Evolutionary conservation across 495 filamentous ascomycete genomes (phyloP).

Genomic region (Hypoxylon rickii): DNA sequence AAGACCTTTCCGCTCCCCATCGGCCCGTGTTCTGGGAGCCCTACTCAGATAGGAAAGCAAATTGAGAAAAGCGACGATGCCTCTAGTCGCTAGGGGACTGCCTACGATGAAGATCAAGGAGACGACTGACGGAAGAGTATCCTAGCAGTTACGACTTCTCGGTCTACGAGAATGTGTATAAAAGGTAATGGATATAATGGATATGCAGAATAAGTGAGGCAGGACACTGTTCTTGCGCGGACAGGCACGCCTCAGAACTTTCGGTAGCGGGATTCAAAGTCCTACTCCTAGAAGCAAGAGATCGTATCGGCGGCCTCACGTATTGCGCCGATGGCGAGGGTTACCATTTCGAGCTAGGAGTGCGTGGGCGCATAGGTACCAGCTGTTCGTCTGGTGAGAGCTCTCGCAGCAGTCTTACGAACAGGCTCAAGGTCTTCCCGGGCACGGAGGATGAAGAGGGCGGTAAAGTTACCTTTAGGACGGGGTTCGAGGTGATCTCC

Average conservation of each 20-base stretch:
- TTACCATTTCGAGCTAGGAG: constrained; percentile 42
- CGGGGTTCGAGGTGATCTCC: no score
- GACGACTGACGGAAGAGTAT: no score
- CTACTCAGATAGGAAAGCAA: background rate
- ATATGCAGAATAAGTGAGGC: no score
- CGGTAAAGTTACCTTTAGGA: background rate
- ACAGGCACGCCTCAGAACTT: constrained; percentile 35
- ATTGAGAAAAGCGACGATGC: background rate
- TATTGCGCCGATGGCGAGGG: constrained; percentile 32
- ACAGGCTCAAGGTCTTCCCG: constrained; percentile 11
- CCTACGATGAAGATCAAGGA: background rate
- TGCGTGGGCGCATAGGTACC: constrained; percentile 39
- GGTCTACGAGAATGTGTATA: no score
- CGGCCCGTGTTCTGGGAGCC: background rate
- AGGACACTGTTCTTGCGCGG: no score
- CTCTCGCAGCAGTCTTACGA: constrained; percentile 30
- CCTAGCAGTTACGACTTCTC: no score
- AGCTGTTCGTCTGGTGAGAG: constrained; percentile 34
- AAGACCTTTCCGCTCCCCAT: background rate
- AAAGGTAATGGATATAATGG: no score
- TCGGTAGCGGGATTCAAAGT: constrained; percentile 12
- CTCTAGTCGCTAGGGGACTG: background rate
- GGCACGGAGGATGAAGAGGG: constrained; percentile 1
- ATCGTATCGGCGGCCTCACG: constrained; percentile 43
- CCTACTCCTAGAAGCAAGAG: constrained; percentile 43